A percentile compares a stretch with the other conserved stretches of the same genome.
Evolutionary conservation across 352 stramenopile species (phyloP).

Genomic region (Phytophthora nicotianae): DNA sequence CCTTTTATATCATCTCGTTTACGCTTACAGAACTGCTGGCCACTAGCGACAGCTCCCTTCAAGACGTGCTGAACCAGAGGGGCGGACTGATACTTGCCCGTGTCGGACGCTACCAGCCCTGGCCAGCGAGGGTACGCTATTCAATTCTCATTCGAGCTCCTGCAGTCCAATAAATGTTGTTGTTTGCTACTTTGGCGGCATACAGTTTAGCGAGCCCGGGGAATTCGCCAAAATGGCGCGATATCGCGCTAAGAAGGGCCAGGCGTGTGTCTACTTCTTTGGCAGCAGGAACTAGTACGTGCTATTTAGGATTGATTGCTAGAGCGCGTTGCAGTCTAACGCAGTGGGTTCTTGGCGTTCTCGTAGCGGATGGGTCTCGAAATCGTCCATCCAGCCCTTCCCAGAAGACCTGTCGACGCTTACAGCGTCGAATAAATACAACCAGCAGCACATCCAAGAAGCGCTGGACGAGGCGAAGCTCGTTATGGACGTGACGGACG

Average conservation of each 20-base stretch:
- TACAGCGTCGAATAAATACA: conserved; percentile 78
- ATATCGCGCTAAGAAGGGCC: conserved; percentile 75
- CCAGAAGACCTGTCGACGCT: conserved; percentile 62
- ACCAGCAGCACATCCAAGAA: conserved; percentile 66
- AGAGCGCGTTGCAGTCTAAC: conserved; percentile 1
- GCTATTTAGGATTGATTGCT: background rate
- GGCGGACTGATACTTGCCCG: conserved; percentile 79
- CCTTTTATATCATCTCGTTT: conserved; percentile 9
- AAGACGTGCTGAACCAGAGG: conserved; percentile 75
- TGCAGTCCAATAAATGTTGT: background rate
- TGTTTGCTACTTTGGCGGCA: conserved; percentile 10
- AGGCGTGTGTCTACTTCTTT: conserved; percentile 88
- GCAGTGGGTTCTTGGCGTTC: background rate
- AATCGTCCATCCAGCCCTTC: conserved; percentile 74
- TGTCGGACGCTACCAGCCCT: conserved; percentile 81
- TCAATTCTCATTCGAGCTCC: conserved; percentile 2
- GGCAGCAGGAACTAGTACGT: conserved; percentile 88
- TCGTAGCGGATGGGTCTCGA: conserved; percentile 77
- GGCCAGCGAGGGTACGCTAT: conserved; percentile 70
- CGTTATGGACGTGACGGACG: conserved; percentile 65
- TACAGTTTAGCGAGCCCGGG: conserved; percentile 80
- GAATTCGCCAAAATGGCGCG: conserved; percentile 84
- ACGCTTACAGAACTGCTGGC: conserved; percentile 57
- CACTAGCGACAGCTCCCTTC: conserved; percentile 58
- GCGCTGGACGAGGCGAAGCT: conserved; percentile 77